Base-by-base conservation (phyloP, 768 basidiomycete species). In the Lactifluus hygrophoroides region DNA sequence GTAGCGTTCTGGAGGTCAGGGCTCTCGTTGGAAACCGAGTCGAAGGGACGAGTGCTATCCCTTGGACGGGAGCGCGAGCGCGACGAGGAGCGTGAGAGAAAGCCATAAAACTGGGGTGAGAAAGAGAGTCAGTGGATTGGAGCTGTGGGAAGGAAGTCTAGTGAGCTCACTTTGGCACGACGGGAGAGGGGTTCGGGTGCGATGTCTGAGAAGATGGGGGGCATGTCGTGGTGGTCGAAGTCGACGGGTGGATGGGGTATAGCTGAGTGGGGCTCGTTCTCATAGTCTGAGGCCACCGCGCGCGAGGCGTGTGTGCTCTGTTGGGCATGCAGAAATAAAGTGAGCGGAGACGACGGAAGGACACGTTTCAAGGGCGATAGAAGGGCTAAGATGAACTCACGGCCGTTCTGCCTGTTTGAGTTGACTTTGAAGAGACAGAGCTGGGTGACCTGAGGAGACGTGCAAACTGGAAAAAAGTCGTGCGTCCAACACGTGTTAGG, bases 31-130 rank as follows among this genome's bases (percentile, higher is more conserved):
- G 64, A 60, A 66, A 66, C 28, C 56, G 67, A 37, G 66, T 68
- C 57, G 64, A 35, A 55, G 3, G 56, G 51, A 13, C 42, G 47
- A 34, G 38, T 49, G 27, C 40, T 54, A 27, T 43, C 68, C 62
- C 67, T 69, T 17, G 74, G 69, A 13, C 77, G 76, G 16, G 85
- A 82, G 40, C 82, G 84, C n/a, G 85, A 85, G 67, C 81, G 78
- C 38, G 80, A 80, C 54, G 78, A 73, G 23, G 72, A 72, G 54
- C 70, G 70, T 62, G 64, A 69, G 51, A 76, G 72, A 71, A 88
- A 85, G 27, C 75, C 78, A 65, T 80, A 83, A 66, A 88, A 71
- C 86, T 88, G 30, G 38, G 14, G 28, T 8, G 3, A 19, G 21
- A 32, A 40, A 6, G 46, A 17, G 38, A 3, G 44, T 51, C 44